These are phyloP conservation scores for Colletotrichum melonis DNA, from an alignment of 2,329 filamentous ascomycete genomes.

Conservation along the genomic window DNA sequence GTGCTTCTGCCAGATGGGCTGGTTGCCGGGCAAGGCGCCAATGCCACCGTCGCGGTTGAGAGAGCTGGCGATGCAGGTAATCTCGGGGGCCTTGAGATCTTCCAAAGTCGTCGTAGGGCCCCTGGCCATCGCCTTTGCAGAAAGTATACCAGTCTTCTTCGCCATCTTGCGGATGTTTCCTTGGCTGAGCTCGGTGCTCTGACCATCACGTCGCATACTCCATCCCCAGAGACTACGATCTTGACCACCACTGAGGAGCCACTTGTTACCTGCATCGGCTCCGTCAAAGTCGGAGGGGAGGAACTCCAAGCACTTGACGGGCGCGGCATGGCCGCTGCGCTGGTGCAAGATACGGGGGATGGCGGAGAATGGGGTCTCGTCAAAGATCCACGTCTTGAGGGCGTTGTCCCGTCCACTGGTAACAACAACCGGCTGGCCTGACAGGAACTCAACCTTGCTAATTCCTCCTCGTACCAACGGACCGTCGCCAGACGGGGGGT, in stretches of 20 bases:
- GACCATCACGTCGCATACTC: conserved; percentile 93
- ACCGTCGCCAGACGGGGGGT: conserved; percentile 71
- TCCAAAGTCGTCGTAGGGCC: conserved; percentile 75
- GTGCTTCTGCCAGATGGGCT: conserved; percentile 85
- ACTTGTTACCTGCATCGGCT: conserved; percentile 89
- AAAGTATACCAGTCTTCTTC: conserved; percentile 84
- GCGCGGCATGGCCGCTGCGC: conserved; percentile 88
- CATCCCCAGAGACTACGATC: conserved; percentile 97
- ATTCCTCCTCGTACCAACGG: conserved; percentile 78
- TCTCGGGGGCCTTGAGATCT: conserved; percentile 87
- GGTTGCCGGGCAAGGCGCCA: conserved; percentile 82
- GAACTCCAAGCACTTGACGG: conserved; percentile 85
- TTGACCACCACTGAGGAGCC: conserved; percentile 88
- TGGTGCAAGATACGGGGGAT: conserved; percentile 87
- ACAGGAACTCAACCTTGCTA: conserved; percentile 88
- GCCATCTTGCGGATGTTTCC: conserved; percentile 89
- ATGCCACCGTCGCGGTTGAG: conserved; percentile 96
- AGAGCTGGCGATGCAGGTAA: conserved; percentile 91
- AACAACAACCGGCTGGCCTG: conserved; percentile 88
- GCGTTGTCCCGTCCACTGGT: conserved; percentile 95
- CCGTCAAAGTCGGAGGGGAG: conserved; percentile 90
- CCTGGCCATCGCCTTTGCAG: conserved; percentile 64
- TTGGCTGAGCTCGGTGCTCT: conserved; percentile 93
- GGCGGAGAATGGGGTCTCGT: conserved; percentile 89
- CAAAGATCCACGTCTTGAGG: conserved; percentile 96